Conservation (phyloP, 345 rosid species). For the Nasturtium officinale region DNA sequence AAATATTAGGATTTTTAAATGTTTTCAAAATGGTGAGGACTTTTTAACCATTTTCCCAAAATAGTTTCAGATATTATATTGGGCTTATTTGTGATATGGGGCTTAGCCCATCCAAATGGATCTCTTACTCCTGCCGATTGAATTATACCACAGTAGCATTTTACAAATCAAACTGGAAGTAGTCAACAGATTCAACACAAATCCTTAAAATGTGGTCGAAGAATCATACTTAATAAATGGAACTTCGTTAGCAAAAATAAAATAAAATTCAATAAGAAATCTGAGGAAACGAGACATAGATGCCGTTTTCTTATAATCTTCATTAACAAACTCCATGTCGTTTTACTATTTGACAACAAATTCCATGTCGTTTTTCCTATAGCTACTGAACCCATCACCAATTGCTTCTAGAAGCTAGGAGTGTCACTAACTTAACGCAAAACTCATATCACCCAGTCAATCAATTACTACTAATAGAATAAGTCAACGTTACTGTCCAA, state of each 20-base stretch:
- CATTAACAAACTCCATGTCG: not conserved
- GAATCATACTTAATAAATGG: not conserved
- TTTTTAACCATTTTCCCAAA: not conserved
- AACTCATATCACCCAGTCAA: slow-evolving; percentile 8
- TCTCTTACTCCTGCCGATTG: not conserved
- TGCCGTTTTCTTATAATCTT: not conserved
- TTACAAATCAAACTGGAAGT: not conserved
- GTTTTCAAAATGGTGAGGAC: not conserved
- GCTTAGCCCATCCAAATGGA: not conserved
- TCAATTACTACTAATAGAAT: not conserved
- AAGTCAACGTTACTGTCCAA: slow-evolving; percentile 35
- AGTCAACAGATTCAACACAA: not conserved
- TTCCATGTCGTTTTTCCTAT: not conserved
- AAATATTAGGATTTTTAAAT: not conserved
- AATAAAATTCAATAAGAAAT: not conserved
- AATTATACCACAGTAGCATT: not conserved
- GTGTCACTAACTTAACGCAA: slow-evolving; percentile 1
- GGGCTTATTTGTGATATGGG: not conserved
- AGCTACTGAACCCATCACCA: slow-evolving; percentile 14
- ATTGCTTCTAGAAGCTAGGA: slow-evolving; percentile 27
- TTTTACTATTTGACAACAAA: not conserved
- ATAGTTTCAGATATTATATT: not conserved
- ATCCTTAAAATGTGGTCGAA: not conserved
- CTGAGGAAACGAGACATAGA: not conserved
- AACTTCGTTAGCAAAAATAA: not conserved